Evolutionary conservation across 2,329 filamentous ascomycete genomes (phyloP), one percentile per base, ranked within the genome.

Genomic region (Bipolaris oryzae): DNA sequence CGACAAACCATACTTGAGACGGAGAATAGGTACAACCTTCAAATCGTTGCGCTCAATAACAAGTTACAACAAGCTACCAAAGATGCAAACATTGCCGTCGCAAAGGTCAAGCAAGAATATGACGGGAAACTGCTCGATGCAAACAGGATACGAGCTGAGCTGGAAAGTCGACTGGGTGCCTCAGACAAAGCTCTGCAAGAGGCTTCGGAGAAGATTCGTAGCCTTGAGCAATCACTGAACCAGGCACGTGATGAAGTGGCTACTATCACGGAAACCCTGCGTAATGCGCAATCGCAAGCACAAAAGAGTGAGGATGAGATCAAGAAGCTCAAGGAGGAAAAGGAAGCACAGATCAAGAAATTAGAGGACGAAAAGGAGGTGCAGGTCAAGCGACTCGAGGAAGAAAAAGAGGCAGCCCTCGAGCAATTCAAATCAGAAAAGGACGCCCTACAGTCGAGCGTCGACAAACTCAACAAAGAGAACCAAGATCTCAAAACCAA

Each of bases 21-120:
- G 23, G 79, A 84, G 57, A 80, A 81, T 57, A 79, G 82, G 56
- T 76, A 82, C 55, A 79, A 76, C 5, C 69, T 79, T 28, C 78
- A 81, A 38, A 55, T 75, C 6, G 69, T 67, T 2, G 70, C 70
- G 3, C 61, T 75, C 18, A 77, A 74, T 52, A 76, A 66, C 57
- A 76, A 71, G 50, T 41, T 76, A 2, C 71, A 73, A 35, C 72
- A 76, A 50, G 54, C 66, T 4, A 60, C 59, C 7, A 73, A 71
- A 37, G 74, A 77, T 11, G 61, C 56, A 1, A 60, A 66, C 0
- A 38, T 69, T 1, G 67, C 70, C 15, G 60, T 72, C 1, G 56
- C 69, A 11, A 70, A 66, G 34, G 61, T 64, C 2, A 73, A 71
- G 38, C 73, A 75, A 37, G 74, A 76, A 25, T 73, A 71, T 33